Evolutionary conservation across 192 early-diverging fungal genomes (phyloP).

Genomic region (Dispira simplex): DNA sequence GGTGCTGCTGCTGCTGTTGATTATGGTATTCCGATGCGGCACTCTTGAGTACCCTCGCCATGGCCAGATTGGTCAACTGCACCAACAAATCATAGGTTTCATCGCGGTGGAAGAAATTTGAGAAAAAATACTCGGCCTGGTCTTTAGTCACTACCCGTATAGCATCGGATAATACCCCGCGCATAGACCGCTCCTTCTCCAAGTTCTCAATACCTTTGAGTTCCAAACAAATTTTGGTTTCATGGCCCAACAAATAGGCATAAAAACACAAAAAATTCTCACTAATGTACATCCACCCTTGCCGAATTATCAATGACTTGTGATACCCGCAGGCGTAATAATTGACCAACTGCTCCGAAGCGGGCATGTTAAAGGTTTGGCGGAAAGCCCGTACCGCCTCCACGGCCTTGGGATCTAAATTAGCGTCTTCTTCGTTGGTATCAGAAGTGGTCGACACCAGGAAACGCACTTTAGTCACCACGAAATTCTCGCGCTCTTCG

Average conservation of each 20-base stretch:
- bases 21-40: slow-evolving; percentile 35
- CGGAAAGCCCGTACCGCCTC: slow-evolving; percentile 76
- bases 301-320: slow-evolving; percentile 57
- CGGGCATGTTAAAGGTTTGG: slow-evolving; percentile 68
- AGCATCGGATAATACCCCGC: slow-evolving; percentile 77
- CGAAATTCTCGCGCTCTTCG: slow-evolving; percentile 71
- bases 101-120: slow-evolving; percentile 92
- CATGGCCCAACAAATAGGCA: slow-evolving; percentile 81
- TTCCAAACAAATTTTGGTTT: slow-evolving; percentile 83
- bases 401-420: slow-evolving; percentile 76
- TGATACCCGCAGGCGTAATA: slow-evolving; percentile 92
- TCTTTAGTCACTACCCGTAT: slow-evolving; percentile 77
- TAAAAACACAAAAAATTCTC: slow-evolving; percentile 91
- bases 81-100: slow-evolving; percentile 94
- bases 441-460: slow-evolving; percentile 64
- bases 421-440: slow-evolving; percentile 39
- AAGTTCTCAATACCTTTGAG: slow-evolving; percentile 87
- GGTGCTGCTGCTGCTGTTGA: slow-evolving; percentile 11
- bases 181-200: slow-evolving; percentile 74
- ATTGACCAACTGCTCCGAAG: slow-evolving; percentile 76
- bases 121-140: slow-evolving; percentile 60
- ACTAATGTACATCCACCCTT: slow-evolving; percentile 97
- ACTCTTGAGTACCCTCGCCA: slow-evolving; percentile 75
- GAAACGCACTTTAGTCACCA: slow-evolving; percentile 79
- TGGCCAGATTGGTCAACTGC: slow-evolving; percentile 72